Evolutionary conservation across 176 grass and related monocot genomes (phyloP), one percentile per base, ranked within the genome.

Genomic region (Otatea glauca): DNA sequence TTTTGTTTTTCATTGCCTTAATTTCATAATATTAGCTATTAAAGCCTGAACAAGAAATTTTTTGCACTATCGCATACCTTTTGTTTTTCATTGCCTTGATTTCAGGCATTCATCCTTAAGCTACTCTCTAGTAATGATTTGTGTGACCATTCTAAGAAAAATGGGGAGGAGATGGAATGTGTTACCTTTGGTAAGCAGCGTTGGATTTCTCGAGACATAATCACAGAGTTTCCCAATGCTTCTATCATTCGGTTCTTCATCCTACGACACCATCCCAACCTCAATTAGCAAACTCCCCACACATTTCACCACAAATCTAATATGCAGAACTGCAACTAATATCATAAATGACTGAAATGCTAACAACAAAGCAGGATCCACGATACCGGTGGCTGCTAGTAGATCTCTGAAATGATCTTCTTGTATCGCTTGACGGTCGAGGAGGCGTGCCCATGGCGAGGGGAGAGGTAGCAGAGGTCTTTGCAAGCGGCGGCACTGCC

Each of bases 391-490:
- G 75, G 88, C 50, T 86, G 87, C n/a, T 91, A 91, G 49, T 96
- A 96, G 67, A 94, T 92, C 24, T 92, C 82, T n/a, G 93, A 51
- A 13, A 99, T 91, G 72, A 99, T 87, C 56, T 94, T 99, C 87
- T 94, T 99, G 83, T 99, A 99, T 27, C 96, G 90, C 79, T 99
- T 99, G 58, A 99, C 96, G 5, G 96, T 93, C 80, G 93, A 4
- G 88, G n/a, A 93, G 96, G 18, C 96, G 89, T 3, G 96, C 64
- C n/a, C 93, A 88, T 45, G 96, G 73, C 16, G 91, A 84, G 3
- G 96, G 96, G 80, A 99, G 86, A 99, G n/a, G n/a, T 90, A 95
- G 84, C 93, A 99, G 37, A 99, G 91, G 78, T 69, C n/a, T 71
- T 89, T 89, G 83, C 93, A 99, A 37, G 88, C n/a, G 96, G 96